phyloP scores from a whole-genome alignment of 371 early-diverging fungal genomes.

The Apophysomyces elegans region DNA sequence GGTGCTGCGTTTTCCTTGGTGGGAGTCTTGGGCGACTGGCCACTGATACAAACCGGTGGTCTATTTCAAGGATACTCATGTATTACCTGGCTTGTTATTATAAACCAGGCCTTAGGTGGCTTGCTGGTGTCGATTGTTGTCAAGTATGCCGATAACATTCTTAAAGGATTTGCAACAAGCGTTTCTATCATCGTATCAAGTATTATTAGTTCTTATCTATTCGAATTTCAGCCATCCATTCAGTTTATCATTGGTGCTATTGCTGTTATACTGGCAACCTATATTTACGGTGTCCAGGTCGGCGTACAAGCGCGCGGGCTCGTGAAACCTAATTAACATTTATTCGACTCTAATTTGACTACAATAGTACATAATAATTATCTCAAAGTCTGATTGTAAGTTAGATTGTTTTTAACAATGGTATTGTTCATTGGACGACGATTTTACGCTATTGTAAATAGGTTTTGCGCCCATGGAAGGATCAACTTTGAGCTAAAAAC shows the following conservation, averaged over 20 bases:
- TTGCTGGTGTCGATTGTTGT: slow-evolving; percentile 86
- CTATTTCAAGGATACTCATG: slow-evolving; percentile 78
- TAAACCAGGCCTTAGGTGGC: slow-evolving; percentile 85
- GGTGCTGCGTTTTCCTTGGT: slow-evolving; percentile 65
- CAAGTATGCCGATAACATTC: slow-evolving; percentile 89
- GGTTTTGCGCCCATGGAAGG: too few relatives aligned
- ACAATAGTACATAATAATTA: too few relatives aligned
- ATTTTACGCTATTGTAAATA: too few relatives aligned
- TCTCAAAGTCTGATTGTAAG: too few relatives aligned
- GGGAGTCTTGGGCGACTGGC: slow-evolving; percentile 72
- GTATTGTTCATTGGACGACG: too few relatives aligned
- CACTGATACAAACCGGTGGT: slow-evolving; percentile 62
- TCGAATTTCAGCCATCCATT: slow-evolving; percentile 72
- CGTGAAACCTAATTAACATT: background rate
- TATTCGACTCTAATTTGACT: too few relatives aligned
- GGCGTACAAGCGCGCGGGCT: background rate
- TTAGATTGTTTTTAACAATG: too few relatives aligned
- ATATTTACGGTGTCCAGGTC: slow-evolving; percentile 52
- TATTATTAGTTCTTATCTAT: slow-evolving; percentile 73
- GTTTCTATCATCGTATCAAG: slow-evolving; percentile 87
- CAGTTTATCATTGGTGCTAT: slow-evolving; percentile 73
- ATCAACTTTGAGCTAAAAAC: too few relatives aligned
- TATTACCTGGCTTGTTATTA: slow-evolving; percentile 77
- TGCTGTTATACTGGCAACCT: slow-evolving; percentile 66
- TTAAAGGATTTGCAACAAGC: slow-evolving; percentile 88